These are phyloP conservation scores for Helianthus tuberosus DNA, from an alignment of 129 eudicot genomes.

Conservation along the genomic window DNA sequence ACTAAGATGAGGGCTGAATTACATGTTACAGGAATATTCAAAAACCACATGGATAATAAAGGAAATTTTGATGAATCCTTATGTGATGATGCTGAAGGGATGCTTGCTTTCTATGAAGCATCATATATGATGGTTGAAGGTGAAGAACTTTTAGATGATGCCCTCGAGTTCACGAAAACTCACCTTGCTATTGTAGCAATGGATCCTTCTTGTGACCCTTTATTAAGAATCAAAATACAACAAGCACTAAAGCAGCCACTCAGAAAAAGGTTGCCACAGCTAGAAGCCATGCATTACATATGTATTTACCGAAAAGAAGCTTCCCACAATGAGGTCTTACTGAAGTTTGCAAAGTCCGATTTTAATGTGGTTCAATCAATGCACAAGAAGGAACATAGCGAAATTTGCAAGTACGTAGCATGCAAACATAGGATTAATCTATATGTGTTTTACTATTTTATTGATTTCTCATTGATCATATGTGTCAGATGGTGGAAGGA, in stretches of 20 bases:
- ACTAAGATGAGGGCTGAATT: background rate
- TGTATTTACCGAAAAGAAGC: constrained; percentile 13
- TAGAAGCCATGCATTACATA: constrained; percentile 34
- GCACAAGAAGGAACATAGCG: constrained; percentile 26
- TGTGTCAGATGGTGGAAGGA: constrained; percentile 51
- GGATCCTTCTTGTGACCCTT: background rate
- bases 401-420: constrained; percentile 21
- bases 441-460: background rate
- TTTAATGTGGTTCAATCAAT: constrained; percentile 32
- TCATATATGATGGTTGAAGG: constrained; percentile 34
- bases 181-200: constrained; percentile 12
- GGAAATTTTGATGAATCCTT: constrained; percentile 18
- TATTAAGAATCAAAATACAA: background rate
- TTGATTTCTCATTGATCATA: background rate
- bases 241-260: background rate
- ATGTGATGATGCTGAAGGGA: background rate
- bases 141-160: constrained; percentile 39
- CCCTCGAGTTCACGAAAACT: constrained; percentile 21
- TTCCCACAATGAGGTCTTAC: constrained; percentile 27
- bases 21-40: constrained; percentile 28
- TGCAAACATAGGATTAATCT: background rate
- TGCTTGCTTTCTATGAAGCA: constrained; percentile 51
- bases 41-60: constrained; percentile 22
- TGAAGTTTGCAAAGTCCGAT: constrained; percentile 43
- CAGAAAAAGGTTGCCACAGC: constrained; percentile 30